A percentile compares a stretch with the other conserved stretches of the same genome.
Conservation (phyloP, 331 rosid species). For the Acacia concinna region DNA sequence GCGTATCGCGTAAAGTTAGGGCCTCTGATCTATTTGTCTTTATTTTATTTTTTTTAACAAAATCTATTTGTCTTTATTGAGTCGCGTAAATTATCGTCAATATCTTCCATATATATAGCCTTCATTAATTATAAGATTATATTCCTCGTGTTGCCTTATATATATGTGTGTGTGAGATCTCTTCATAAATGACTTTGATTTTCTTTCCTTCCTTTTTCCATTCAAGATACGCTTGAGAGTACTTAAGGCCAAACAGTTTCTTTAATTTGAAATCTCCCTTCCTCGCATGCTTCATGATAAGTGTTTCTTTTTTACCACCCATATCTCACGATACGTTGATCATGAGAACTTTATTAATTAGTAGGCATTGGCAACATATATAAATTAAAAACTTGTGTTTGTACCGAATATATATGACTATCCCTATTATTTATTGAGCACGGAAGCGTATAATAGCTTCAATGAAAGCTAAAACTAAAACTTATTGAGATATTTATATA, state of each 20-base stretch:
- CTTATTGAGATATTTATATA: not conserved
- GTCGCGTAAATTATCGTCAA: not conserved
- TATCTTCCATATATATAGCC: not conserved
- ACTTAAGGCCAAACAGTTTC: not conserved
- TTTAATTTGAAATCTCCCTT: not conserved
- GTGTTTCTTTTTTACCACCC: not conserved
- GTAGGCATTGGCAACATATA: too few species aligned
- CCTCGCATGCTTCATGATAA: not conserved
- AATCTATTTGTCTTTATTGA: not conserved
- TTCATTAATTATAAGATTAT: not conserved
- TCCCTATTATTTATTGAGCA: too few species aligned
- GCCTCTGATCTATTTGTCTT: not conserved
- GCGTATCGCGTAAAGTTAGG: not conserved
- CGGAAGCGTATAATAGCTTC: too few species aligned
- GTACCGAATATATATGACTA: too few species aligned
- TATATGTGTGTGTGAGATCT: not conserved
- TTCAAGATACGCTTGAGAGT: not conserved
- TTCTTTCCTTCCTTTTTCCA: not conserved
- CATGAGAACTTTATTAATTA: too few species aligned
- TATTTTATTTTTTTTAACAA: too few species aligned
- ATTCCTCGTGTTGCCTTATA: not conserved
- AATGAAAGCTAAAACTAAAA: too few species aligned
- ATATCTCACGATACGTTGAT: not conserved
- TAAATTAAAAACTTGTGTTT: too few species aligned
- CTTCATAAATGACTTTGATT: not conserved